phyloP scores from a whole-genome alignment of 305 asterid genomes.

The Rubia balearica region DNA sequence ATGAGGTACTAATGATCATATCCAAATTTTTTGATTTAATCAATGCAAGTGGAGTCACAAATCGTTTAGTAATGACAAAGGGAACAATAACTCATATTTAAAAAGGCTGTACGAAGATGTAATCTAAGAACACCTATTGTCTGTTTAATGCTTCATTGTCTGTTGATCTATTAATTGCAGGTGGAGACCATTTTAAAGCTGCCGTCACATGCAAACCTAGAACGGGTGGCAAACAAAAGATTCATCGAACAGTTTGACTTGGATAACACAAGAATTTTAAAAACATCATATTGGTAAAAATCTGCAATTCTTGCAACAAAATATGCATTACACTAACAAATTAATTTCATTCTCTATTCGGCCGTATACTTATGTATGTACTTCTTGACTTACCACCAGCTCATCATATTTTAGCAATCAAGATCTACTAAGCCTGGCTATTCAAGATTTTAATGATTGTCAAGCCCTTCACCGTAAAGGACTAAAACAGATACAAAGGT shows the following conservation, averaged over 20 bases:
- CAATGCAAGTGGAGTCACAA: too few relatives aligned
- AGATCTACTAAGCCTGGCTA: slow-evolving; percentile 52
- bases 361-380: too few relatives aligned
- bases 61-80: too few relatives aligned
- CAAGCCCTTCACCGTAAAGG: slow-evolving; percentile 59
- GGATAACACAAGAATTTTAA: slow-evolving; percentile 47
- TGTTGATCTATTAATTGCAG: slow-evolving; percentile 34
- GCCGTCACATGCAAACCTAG: slow-evolving; percentile 55
- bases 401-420: slow-evolving; percentile 56
- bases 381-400: slow-evolving; percentile 31
- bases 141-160: neutral
- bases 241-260: slow-evolving; percentile 50
- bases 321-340: too few relatives aligned
- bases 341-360: too few relatives aligned
- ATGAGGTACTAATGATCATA: slow-evolving; percentile 47
- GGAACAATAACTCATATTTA: too few relatives aligned
- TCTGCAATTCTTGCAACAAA: neutral
- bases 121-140: too few relatives aligned
- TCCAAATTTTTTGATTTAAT: too few relatives aligned
- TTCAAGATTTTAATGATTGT: slow-evolving; percentile 64
- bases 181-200: slow-evolving; percentile 48
- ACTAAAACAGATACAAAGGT: slow-evolving; percentile 70
- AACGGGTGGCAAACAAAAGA: slow-evolving; percentile 48
- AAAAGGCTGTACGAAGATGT: too few relatives aligned
- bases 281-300: slow-evolving; percentile 64